Evolutionary conservation across 164 flowering plant genomes (phyloP), one percentile per base, ranked within the genome.

Genomic region (Chimonanthus salicifolius): DNA sequence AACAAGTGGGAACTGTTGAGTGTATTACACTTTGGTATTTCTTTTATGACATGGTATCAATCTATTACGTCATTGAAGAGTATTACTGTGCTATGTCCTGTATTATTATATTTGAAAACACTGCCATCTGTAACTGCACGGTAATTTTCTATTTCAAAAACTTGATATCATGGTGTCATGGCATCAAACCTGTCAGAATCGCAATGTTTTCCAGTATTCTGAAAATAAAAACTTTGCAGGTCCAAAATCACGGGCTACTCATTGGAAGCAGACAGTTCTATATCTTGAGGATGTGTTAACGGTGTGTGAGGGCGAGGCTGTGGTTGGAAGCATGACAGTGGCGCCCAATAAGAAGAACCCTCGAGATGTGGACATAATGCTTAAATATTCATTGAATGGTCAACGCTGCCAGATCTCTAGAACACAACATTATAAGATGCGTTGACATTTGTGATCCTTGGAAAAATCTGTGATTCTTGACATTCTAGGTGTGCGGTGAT

Each of bases 201-300:
- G 9, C 6, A 18, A 7, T 63, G 66, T 63, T n/a, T 63, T 4
- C 66, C 5, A 9, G 7, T 63, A 66, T 66, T 65, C 68, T 66
- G 47, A 66, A 48, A 5, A 43, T 6, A 11, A 50, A 64, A 33
- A 4, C 20, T 10, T 47, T 81, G 83, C 87, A 95, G 99, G 99
- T 63, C 99, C 99, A 18, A 88, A 84, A 73, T 93, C 98, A 7
- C 83, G 94, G 15, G 81, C 85, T 7, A 95, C 99, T 2, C 99
- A 95, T 69, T 95, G 99, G 99, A 95, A 95, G 83, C 99, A 95
- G 72, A 95, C 99, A 2, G 97, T 95, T 5, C 76, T 95, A 9
- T 95, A 95, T 85, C 87, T 95, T 49, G 98, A 95, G 78, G 99
- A 95, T 76, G 96, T 92, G 68, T 77, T 93, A 44, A 92, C 94